phyloP scores from a whole-genome alignment of 2,329 filamentous ascomycete genomes.

The Fusarium sulawesiense region DNA sequence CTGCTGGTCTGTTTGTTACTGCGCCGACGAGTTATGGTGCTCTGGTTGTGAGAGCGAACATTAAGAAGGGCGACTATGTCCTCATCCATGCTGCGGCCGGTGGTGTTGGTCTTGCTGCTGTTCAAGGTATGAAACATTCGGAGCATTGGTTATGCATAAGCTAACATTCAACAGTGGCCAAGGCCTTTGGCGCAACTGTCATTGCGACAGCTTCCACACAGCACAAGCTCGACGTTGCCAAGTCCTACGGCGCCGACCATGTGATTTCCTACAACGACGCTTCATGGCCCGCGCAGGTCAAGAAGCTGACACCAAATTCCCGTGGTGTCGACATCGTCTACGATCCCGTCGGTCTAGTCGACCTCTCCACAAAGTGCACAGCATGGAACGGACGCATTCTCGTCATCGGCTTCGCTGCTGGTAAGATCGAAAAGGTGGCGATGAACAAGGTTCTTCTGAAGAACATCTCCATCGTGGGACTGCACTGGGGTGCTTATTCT shows the following conservation, averaged over 20 bases:
- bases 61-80: constrained; percentile 85
- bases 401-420: constrained; percentile 84
- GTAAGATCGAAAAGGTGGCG: constrained; percentile 86
- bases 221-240: constrained; percentile 83
- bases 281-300: constrained; percentile 75
- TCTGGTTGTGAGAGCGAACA: constrained; percentile 79
- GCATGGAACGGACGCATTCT: constrained; percentile 92
- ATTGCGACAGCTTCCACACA: constrained; percentile 87
- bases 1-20: constrained; percentile 90
- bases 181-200: constrained; percentile 91
- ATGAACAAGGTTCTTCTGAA: constrained; percentile 94
- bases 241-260: constrained; percentile 85
- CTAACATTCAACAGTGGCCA: constrained; percentile 70
- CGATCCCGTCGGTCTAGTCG: constrained; percentile 92
- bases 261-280: constrained; percentile 78
- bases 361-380: constrained; percentile 88
- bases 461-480: constrained; percentile 88
- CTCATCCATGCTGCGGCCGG: constrained; percentile 93
- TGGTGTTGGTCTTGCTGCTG: constrained; percentile 89
- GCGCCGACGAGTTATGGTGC: constrained; percentile 90
- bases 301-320: constrained; percentile 78
- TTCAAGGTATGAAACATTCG: constrained; percentile 68
- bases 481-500: constrained; percentile 92
- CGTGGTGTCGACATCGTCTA: constrained; percentile 90
- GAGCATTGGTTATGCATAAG: accelerated